Conservation (phyloP, 805 yeast genomes). For the Metschnikowia cubensis region DNA sequence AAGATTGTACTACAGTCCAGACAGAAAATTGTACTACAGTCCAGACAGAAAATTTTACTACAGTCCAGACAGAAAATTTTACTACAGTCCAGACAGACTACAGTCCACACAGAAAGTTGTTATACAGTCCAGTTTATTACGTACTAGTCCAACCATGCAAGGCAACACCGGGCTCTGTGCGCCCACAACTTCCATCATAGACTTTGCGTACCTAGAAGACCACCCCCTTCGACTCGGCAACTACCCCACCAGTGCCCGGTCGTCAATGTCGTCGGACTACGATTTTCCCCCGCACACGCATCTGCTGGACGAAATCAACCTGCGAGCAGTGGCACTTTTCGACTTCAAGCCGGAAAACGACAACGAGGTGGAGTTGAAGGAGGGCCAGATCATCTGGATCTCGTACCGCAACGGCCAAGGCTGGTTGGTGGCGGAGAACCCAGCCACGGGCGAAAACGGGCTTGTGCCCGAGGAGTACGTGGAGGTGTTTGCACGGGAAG, state of each 20-base stretch:
- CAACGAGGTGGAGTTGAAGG: conserved; percentile 74
- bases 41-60: no score
- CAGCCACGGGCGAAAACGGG: conserved; percentile 75
- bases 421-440: conserved; percentile 92
- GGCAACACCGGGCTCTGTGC: conserved; percentile 14
- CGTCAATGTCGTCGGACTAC: conserved; percentile 8
- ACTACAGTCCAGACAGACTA: no score
- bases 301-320: conserved; percentile 35
- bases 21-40: no score
- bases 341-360: conserved; percentile 92
- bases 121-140: no score
- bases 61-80: no score
- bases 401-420: conserved; percentile 96
- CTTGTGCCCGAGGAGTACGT: conserved; percentile 95
- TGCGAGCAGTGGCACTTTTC: conserved; percentile 79
- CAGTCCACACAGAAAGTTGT: no score
- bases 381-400: conserved; percentile 82
- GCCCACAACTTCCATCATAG: conserved; percentile 55
- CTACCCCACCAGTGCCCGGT: conserved; percentile 12
- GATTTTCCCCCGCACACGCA: conserved; percentile 10
- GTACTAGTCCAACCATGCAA: background rate
- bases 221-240: conserved; percentile 71
- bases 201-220: conserved; percentile 71
- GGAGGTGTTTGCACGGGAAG: conserved; percentile 40
- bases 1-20: no score